A percentile compares a stretch with the other conserved stretches of the same genome.
These are phyloP conservation scores for Xerocomellus amylosporus DNA, from an alignment of 768 basidiomycete genomes.

Conservation along the genomic window DNA sequence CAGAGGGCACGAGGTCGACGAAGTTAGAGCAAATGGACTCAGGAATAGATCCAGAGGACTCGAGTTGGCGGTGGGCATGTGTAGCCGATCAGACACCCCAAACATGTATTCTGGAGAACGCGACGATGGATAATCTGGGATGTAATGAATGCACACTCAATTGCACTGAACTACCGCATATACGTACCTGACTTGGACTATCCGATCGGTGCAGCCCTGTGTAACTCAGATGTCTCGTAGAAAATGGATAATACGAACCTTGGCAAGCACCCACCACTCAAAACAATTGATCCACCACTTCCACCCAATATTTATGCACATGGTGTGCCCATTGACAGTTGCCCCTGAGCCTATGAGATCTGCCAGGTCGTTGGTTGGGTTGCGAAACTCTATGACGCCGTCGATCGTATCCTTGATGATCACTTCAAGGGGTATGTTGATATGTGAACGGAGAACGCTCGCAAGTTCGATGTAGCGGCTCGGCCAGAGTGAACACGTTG, in stretches of 20 bases:
- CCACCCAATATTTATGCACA: constrained; percentile 34
- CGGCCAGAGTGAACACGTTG: constrained; percentile 47
- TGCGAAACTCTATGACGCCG: constrained; percentile 46
- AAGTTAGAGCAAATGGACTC: constrained; percentile 2
- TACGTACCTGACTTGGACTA: constrained; percentile 25
- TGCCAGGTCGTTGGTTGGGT: constrained; percentile 36
- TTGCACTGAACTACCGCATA: constrained; percentile 3
- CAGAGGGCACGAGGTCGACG: constrained; percentile 3
- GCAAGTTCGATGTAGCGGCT: constrained; percentile 35
- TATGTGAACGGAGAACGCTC: constrained; percentile 17
- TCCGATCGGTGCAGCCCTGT: not conserved
- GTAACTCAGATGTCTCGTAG: not conserved
- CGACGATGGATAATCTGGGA: not conserved
- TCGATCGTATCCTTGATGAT: constrained; percentile 37
- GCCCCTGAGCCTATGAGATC: constrained; percentile 36
- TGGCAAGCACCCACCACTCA: constrained; percentile 31
- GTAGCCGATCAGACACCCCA: not conserved
- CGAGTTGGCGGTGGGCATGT: not conserved
- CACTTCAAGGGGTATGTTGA: constrained; percentile 34
- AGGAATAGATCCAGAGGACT: constrained; percentile 13
- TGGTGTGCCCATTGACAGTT: constrained; percentile 37
- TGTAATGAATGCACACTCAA: not conserved
- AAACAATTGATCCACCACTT: constrained; percentile 35
- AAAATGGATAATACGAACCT: constrained; percentile 19
- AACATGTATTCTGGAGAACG: not conserved